These are phyloP conservation scores for Adiantum capillusveneris DNA, from an alignment of 75 land plant genomes.

Conservation along the genomic window DNA sequence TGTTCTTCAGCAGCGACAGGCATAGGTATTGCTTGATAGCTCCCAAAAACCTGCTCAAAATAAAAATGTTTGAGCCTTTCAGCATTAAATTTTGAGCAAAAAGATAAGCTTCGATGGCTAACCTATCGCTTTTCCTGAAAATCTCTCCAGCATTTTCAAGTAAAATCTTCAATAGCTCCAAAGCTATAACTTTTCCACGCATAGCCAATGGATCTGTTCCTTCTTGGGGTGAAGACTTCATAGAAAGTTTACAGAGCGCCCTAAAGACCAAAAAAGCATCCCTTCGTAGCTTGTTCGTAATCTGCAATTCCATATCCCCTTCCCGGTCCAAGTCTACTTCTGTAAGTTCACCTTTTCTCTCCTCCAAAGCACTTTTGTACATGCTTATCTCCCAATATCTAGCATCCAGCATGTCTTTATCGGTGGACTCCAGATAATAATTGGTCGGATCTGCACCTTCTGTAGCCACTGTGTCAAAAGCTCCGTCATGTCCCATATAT, in stretches of 20 bases:
- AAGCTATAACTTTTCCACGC: conserved; percentile 90
- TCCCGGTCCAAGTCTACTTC: conserved; percentile 75
- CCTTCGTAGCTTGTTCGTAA: conserved; percentile 86
- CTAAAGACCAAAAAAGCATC: conserved; percentile 96
- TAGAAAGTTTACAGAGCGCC: conserved; percentile 94
- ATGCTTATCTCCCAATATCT: conserved; percentile 99
- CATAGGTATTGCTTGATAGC: conserved; percentile 98
- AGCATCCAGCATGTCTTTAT: conserved; percentile 97
- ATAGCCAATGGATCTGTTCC: conserved; percentile 75
- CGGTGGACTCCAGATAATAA: conserved; percentile 81
- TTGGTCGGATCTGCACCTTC: conserved; percentile 78
- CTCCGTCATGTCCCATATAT: conserved; percentile 67
- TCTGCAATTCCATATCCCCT: conserved; percentile 91
- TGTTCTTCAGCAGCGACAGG: conserved; percentile 93
- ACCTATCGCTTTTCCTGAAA: conserved; percentile 98
- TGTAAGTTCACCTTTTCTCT: conserved; percentile 77
- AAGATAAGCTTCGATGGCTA: not conserved
- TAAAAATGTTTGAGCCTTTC: not conserved
- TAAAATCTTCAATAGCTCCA: conserved; percentile 95
- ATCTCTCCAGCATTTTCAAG: conserved; percentile 98
- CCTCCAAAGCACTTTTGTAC: conserved; percentile 97
- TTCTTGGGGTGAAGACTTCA: conserved; percentile 94
- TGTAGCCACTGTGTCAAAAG: conserved; percentile 80
- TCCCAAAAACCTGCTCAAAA: conserved; percentile 73
- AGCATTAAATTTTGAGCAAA: too few species aligned